Evolutionary conservation across 257 asterid genomes (phyloP).

Genomic region (Przewalskia tangutica): DNA sequence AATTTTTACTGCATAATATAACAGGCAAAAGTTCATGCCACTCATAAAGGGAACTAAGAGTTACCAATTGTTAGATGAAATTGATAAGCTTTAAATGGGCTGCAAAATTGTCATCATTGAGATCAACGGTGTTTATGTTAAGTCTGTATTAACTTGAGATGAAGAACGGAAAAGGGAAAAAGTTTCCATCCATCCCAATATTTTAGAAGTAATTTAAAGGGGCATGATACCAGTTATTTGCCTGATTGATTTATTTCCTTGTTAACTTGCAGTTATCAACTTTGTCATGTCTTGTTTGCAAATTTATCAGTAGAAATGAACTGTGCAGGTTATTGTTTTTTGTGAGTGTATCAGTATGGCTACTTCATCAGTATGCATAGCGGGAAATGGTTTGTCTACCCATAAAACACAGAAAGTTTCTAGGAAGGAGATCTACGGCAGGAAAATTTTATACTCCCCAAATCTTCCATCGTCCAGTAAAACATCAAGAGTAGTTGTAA

Average conservation of each 20-base stretch:
- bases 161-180: not conserved
- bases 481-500: slow-evolving; percentile 30
- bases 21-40: not conserved
- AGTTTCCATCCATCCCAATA: not conserved
- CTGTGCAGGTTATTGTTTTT: slow-evolving; percentile 7
- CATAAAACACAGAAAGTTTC: slow-evolving; percentile 29
- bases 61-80: not conserved
- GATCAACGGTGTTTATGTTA: not conserved
- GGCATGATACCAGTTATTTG: not conserved
- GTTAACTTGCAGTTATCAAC: not conserved
- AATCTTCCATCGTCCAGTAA: slow-evolving; percentile 36
- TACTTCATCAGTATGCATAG: slow-evolving; percentile 62
- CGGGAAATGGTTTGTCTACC: slow-evolving; percentile 53
- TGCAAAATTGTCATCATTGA: not conserved
- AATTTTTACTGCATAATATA: not conserved
- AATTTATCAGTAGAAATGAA: slow-evolving; percentile 13
- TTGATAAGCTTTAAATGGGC: not conserved
- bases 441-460: slow-evolving; percentile 33
- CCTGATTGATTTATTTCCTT: not conserved
- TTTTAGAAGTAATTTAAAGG: not conserved
- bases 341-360: slow-evolving; percentile 43
- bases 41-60: not conserved
- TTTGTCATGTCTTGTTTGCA: not conserved
- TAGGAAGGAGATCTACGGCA: slow-evolving; percentile 50
- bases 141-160: not conserved